Base-by-base conservation (phyloP, 805 yeast species). In the Candida coquimbonensis region DNA sequence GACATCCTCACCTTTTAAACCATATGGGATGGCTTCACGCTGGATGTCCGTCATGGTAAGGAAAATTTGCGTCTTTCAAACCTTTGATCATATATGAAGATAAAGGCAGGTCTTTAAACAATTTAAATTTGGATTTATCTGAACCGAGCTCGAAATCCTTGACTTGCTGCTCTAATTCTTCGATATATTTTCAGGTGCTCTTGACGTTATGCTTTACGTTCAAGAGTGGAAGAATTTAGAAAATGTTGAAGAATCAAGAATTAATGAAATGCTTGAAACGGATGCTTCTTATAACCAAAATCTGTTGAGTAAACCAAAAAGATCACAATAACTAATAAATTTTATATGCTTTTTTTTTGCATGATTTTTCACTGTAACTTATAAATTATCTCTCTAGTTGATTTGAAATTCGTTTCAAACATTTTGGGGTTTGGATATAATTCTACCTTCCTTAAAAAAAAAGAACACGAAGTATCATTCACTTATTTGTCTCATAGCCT, bases 41-140 rank as follows among this genome's bases (percentile, higher is more conserved):
- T 93, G 99, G 47, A 93, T 87, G 38, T 86, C 96, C 0, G 99
- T 93, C 69, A 90, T 64, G 11, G 79, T 73, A 2, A 85, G 72
- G 62, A 83, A n/a, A 93, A 43, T 87, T 83, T n/a, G 95, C 74
- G 45, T 80, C 86, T 49, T 76, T 79, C 36, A 93, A 66, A 2
- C 98, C 98, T 49, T 73, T 74, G 12, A 81, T 54, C 13, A 95
- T 83, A 4, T 70, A 68, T 9, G 67, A 60, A 4, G 89, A 75
- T 27, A 90, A 62, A 9, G 97, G 96, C n/a, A 90, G 71, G 48
- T 90, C 90, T 43, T 73, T 72, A 61, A 89, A 89, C 51, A 78
- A 79, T 4, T 73, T 61, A 4, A 74, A 60, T 21, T 65, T 63
- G 3, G 62, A 44, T 1, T 48, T 49, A 11, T 29, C 31, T 29